phyloP scores from a whole-genome alignment of 495 filamentous ascomycete species.

The Lasiosphaeria ovina region DNA sequence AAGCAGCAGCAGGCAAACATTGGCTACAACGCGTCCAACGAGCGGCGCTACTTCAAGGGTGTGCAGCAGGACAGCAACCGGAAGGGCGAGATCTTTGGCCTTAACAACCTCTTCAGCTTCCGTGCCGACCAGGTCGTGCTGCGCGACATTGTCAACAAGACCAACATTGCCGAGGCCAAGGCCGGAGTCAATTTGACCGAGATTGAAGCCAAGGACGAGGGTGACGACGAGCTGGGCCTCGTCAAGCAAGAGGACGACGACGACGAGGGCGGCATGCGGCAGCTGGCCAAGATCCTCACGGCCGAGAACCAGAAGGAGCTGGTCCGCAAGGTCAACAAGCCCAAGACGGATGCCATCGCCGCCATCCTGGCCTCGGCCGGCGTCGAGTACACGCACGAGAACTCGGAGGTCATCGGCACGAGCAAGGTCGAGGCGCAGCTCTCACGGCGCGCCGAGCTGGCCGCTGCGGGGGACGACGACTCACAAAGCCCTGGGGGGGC shows the following conservation, averaged over 20 bases:
- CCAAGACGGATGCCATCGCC: conserved; percentile 72
- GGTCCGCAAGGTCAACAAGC: conserved; percentile 18
- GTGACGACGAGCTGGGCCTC: conserved; percentile 35
- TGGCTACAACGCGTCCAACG: conserved; percentile 86
- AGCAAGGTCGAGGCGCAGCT: conserved; percentile 80
- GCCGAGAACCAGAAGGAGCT: conserved; percentile 47
- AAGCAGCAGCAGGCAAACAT: conserved; percentile 99
- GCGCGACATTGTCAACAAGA: conserved; percentile 93
- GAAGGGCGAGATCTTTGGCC: conserved; percentile 93
- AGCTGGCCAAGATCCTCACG: conserved; percentile 70
- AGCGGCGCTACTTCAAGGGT: conserved; percentile 93
- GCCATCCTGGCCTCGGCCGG: conserved; percentile 87
- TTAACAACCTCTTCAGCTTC: conserved; percentile 83
- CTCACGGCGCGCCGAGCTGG: conserved; percentile 69
- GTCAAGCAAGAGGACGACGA: conserved; percentile 49
- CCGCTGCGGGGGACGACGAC: conserved; percentile 39
- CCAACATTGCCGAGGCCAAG: conserved; percentile 90
- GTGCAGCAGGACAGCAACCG: conserved; percentile 75
- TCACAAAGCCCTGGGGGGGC: conserved; percentile 38
- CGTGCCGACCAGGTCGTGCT: conserved; percentile 77
- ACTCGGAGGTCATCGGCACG: conserved; percentile 91
- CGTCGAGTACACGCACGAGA: conserved; percentile 94
- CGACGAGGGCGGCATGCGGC: conserved; percentile 67
- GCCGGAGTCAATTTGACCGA: conserved; percentile 79
- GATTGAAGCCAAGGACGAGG: conserved; percentile 57